A percentile compares a stretch with the other conserved stretches of the same genome.
These are phyloP conservation scores for Neotropicomus parvogracilis DNA, from an alignment of 1,284 basidiomycete genomes.

Conservation along the genomic window DNA sequence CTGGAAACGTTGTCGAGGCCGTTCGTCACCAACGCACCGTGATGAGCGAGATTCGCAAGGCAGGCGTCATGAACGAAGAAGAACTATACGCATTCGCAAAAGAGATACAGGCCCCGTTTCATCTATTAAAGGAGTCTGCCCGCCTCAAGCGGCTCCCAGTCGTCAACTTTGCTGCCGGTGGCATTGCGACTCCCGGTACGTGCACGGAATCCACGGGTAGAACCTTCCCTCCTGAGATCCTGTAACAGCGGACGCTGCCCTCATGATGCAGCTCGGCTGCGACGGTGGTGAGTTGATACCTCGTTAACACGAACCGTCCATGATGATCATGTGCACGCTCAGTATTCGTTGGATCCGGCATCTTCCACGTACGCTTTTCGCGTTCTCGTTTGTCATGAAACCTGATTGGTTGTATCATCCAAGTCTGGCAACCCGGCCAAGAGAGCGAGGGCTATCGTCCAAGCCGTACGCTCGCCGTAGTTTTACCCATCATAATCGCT, in stretches of 20 bases:
- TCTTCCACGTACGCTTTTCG: slow-evolving; percentile 72
- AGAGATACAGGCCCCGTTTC: slow-evolving; percentile 93
- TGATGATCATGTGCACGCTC: slow-evolving; percentile 10
- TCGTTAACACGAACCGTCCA: slow-evolving; percentile 5
- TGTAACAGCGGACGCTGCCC: slow-evolving; percentile 83
- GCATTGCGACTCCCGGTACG: slow-evolving; percentile 90
- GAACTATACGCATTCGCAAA: slow-evolving; percentile 95
- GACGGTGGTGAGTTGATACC: slow-evolving; percentile 77
- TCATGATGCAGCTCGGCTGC: slow-evolving; percentile 99
- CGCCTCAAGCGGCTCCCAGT: slow-evolving; percentile 92
- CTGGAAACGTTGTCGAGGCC: slow-evolving; percentile 96
- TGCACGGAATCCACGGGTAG: not conserved
- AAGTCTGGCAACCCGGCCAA: slow-evolving; percentile 93
- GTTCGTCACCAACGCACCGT: slow-evolving; percentile 90
- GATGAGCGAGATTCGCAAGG: slow-evolving; percentile 81
- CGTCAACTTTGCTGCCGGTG: slow-evolving; percentile 94
- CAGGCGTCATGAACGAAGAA: slow-evolving; percentile 87
- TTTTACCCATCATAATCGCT: slow-evolving; percentile 2
- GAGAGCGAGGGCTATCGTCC: slow-evolving; percentile 94
- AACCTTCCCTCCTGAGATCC: slow-evolving; percentile 1
- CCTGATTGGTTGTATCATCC: slow-evolving; percentile 15
- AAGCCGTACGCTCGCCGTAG: slow-evolving; percentile 60
- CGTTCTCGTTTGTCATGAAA: slow-evolving; percentile 1
- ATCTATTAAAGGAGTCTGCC: slow-evolving; percentile 95
- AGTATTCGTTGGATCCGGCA: slow-evolving; percentile 94